Evolutionary conservation across 2,329 filamentous ascomycete species (phyloP), one percentile per base, ranked within the genome.

Genomic region (Exophiala sp.): DNA sequence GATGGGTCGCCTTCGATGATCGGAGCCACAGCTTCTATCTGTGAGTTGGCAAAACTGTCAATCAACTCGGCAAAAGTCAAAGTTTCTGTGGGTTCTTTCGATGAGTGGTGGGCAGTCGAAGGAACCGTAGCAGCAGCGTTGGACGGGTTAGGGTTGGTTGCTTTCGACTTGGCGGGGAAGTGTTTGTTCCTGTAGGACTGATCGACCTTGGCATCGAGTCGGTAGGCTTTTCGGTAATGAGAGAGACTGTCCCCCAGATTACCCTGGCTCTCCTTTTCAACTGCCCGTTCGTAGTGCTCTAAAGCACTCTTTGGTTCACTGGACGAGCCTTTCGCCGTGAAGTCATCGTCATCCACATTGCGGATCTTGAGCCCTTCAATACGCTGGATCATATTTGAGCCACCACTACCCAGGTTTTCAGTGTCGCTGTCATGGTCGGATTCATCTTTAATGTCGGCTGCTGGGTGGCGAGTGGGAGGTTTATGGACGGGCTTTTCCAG

Each of bases 271-370:
- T 98, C 93, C 67, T 83, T 89, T 68, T 94, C 86, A 48, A 95
- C 90, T 2, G 91, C 93, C 64, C 80, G 81, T 66, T 97, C 93
- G 62, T 93, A 97, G 66, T 95, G 87, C 61, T 97, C 93, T 13
- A 98, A 70, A 0, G 93, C 93, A 9, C 90, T 86, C 18, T 74
- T 73, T 3, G 86, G 86, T 59, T 85, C 78, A 18, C 59, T 62
- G 42, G 58, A 55, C 11, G 62, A 53, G 3, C 53, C 48, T 34
- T 55, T 61, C 6, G 58, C 56, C 14, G 62, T 63, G 39, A 72
- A 72, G 3, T 60, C 62, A 59, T 72, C 70, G 46, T 70, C 69
- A 37, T 70, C 66, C 8, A 58, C 48, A 29, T 60, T 48, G 8
- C 60, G 53, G 19, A 71, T 42, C 35, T 54, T 70, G 61, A 67